These are phyloP conservation scores for Melaleuca alternifolia DNA, from an alignment of 345 rosid species.

Conservation along the genomic window DNA sequence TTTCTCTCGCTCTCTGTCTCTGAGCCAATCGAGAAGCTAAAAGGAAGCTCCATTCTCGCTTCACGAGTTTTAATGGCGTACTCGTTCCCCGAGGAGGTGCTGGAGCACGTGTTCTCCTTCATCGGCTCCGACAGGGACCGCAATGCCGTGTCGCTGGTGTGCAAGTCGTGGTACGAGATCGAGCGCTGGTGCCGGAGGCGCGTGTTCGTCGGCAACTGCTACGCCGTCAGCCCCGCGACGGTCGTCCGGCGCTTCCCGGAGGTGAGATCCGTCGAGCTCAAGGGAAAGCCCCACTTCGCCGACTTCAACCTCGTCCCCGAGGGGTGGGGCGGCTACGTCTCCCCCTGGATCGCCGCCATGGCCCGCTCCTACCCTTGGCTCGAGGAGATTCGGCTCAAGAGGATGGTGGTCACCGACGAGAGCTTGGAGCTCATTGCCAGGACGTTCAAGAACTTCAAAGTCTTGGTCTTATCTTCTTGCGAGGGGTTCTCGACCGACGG, in stretches of 20 bases:
- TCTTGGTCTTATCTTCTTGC: constrained; percentile 60
- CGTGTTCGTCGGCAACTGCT: constrained; percentile 83
- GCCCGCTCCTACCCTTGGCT: constrained; percentile 41
- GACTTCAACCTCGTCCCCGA: constrained; percentile 91
- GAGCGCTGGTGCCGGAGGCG: constrained; percentile 60
- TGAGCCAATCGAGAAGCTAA: not conserved
- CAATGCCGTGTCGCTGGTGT: constrained; percentile 77
- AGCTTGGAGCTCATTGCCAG: constrained; percentile 65
- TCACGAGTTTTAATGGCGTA: constrained; percentile 29
- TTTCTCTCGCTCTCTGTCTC: not conserved
- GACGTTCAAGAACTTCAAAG: constrained; percentile 70
- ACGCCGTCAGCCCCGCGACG: constrained; percentile 53
- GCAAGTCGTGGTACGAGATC: constrained; percentile 85
- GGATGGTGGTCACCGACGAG: constrained; percentile 89
- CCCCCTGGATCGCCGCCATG: constrained; percentile 70
- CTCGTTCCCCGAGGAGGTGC: constrained; percentile 75
- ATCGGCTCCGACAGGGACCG: constrained; percentile 55
- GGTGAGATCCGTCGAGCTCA: constrained; percentile 66
- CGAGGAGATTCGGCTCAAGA: constrained; percentile 73
- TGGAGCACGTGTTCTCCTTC: constrained; percentile 74
- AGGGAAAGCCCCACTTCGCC: constrained; percentile 97
- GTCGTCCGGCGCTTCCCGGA: constrained; percentile 68
- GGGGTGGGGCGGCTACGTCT: constrained; percentile 85
- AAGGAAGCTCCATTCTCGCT: not conserved
- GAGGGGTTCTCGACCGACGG: constrained; percentile 98